Evolutionary conservation across 805 yeast genomes (phyloP), one percentile per base, ranked within the genome.

Genomic region (Jamesozyma gamospora): DNA sequence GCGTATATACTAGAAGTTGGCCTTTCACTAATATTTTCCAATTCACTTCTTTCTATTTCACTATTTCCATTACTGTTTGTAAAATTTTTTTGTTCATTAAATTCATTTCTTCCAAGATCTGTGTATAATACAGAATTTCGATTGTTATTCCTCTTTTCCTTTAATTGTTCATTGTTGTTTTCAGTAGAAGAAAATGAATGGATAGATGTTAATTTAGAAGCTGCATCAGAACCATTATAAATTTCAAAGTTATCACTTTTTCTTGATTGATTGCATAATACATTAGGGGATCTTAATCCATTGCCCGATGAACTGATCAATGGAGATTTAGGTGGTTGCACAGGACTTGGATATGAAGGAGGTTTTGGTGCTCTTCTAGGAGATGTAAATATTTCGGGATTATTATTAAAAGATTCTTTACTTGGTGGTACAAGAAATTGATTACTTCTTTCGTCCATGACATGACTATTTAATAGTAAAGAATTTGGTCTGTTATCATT

Each of bases 331-430:
- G 58, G 58, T n/a, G 63, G 54, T 36, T 62, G 64, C 3, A 64
- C 63, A 4, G 72, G 72, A 27, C 69, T 64, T 33, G 71, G 69
- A 25, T 60, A 61, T 1, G 67, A 50, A 3, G 87, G 87, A 1
- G 86, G 86, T 38, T 70, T 71, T 1, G 88, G 88, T 0, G 86
- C 83, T 50, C 67, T 77, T 59, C 86, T 68, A n/a, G 86, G 85
- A 0, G 86, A 79, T 15, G 69, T 59, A 52, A 79, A 79, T 15
- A 34, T 5, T 28, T 67, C 56, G 8, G 56, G 48, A 35, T 42
- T 50, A 26, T 49, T 47, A 11, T 28, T 41, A 2, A 43, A 36
- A 11, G 39, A 37, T n/a, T 42, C 41, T 6, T 37, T 34, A 11
- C 31, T 34, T 34, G 56, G 32, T 45, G 56, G 41, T 13, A 43